Conservation (phyloP, 2,329 filamentous ascomycete genomes). For the Botrytis aclada region DNA sequence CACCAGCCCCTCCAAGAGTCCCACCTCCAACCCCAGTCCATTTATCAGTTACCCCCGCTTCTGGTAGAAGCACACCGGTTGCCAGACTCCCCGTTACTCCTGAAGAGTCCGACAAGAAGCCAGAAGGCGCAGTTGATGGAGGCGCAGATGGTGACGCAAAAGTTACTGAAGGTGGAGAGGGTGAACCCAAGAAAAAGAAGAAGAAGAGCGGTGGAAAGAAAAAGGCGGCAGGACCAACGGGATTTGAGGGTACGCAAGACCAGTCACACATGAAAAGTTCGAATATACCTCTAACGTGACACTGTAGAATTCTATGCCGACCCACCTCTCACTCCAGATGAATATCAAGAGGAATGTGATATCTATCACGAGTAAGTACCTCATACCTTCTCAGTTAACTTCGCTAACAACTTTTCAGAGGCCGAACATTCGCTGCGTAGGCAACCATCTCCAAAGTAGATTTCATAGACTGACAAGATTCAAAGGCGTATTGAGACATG, state of each 20-base stretch:
- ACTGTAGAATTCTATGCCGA: constrained; percentile 70
- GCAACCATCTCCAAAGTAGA: constrained; percentile 24
- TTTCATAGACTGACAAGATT: constrained; percentile 21
- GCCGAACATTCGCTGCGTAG: constrained; percentile 57
- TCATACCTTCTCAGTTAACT: constrained; percentile 26
- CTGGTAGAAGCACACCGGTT: constrained; percentile 9
- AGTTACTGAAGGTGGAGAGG: constrained; percentile 23
- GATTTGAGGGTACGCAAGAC: constrained; percentile 60
- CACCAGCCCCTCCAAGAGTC: constrained; percentile 18
- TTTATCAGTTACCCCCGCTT: constrained; percentile 10
- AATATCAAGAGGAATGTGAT: constrained; percentile 62
- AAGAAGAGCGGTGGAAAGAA: constrained; percentile 41
- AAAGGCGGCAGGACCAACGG: constrained; percentile 46
- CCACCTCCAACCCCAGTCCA: constrained; percentile 20
- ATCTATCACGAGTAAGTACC: constrained; percentile 62
- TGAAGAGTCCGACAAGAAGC: neutral
- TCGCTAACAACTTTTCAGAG: constrained; percentile 38
- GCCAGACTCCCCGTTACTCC: constrained; percentile 7
- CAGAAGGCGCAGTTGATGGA: constrained; percentile 2
- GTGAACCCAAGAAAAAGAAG: constrained; percentile 41
- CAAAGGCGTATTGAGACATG: constrained; percentile 74
- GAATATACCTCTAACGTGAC: constrained; percentile 21
- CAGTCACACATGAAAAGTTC: neutral
- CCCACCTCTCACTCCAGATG: constrained; percentile 67
- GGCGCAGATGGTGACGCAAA: constrained; percentile 1